Percentiles rank a stretch among this genome's conserved stretches.
Conservation (phyloP, 2,329 filamentous ascomycete genomes). For the Alternaria sp. region DNA sequence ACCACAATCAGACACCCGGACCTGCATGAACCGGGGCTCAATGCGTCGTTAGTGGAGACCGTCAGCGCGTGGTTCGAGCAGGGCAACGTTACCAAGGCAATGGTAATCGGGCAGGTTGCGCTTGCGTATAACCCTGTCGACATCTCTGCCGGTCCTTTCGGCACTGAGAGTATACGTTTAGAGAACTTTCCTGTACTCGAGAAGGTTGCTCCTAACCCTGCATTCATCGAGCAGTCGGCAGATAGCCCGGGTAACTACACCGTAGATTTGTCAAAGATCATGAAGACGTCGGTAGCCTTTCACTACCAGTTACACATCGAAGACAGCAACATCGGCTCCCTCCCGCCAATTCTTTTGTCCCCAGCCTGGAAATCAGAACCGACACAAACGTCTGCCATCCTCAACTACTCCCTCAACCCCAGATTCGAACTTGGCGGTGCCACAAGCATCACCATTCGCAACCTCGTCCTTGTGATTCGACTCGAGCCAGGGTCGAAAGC, state of each 20-base stretch:
- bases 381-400: slow-evolving; percentile 83
- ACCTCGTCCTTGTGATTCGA: slow-evolving; percentile 76
- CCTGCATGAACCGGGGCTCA: slow-evolving; percentile 79
- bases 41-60: slow-evolving; percentile 89
- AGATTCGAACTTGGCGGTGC: slow-evolving; percentile 59
- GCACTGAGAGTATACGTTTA: slow-evolving; percentile 75
- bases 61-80: slow-evolving; percentile 86
- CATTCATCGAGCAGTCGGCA: slow-evolving; percentile 78
- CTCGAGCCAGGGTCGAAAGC: slow-evolving; percentile 72
- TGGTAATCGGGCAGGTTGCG: slow-evolving; percentile 87
- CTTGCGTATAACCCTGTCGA: slow-evolving; percentile 77
- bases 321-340: slow-evolving; percentile 58
- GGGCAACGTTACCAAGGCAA: slow-evolving; percentile 73
- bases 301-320: slow-evolving; percentile 89
- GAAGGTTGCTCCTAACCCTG: slow-evolving; percentile 91
- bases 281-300: slow-evolving; percentile 81
- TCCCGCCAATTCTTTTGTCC: slow-evolving; percentile 77
- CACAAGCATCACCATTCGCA: slow-evolving; percentile 69
- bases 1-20: slow-evolving; percentile 78
- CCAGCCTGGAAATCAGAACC: slow-evolving; percentile 85
- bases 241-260: slow-evolving; percentile 81
- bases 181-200: slow-evolving; percentile 90
- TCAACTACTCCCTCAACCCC: slow-evolving; percentile 87
- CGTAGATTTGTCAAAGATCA: slow-evolving; percentile 75
- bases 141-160: slow-evolving; percentile 52